Evolutionary conservation across 257 asterid genomes (phyloP).

Genomic region (Dorcoceras hygrometricum): DNA sequence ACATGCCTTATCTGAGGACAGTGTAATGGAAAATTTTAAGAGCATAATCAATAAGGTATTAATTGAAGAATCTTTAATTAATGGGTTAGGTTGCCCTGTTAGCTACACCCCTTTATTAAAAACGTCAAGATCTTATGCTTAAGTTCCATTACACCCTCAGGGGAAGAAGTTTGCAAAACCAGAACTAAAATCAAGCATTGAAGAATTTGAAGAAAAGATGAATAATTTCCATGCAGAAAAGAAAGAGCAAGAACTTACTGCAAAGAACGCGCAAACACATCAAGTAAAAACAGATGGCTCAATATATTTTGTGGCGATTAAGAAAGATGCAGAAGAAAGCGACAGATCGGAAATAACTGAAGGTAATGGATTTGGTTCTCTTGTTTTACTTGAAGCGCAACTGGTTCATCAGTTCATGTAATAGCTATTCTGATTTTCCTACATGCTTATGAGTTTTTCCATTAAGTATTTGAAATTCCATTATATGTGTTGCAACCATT

Average conservation of each 20-base stretch:
- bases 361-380: constrained; percentile 39
- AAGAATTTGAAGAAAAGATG: constrained; percentile 87
- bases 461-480: neutral
- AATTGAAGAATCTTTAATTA: neutral
- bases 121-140: constrained; percentile 2
- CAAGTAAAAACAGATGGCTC: constrained; percentile 52
- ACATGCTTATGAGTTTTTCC: constrained; percentile 8
- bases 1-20: constrained; percentile 72
- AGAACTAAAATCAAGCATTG: constrained; percentile 73
- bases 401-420: neutral
- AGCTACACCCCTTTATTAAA: neutral
- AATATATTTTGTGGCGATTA: constrained; percentile 35
- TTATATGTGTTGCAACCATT: neutral
- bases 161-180: constrained; percentile 89
- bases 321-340: constrained; percentile 47
- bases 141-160: constrained; percentile 38
- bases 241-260: constrained; percentile 78
- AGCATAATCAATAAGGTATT: constrained; percentile 77
- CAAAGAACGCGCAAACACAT: constrained; percentile 80
- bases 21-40: constrained; percentile 81
- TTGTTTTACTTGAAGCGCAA: neutral
- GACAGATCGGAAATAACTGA: constrained; percentile 64
- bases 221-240: constrained; percentile 64
- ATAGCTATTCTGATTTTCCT: neutral
- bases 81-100: constrained; percentile 3